Conservation (phyloP, 2,329 filamentous ascomycete species). For the Claviceps paspali region DNA sequence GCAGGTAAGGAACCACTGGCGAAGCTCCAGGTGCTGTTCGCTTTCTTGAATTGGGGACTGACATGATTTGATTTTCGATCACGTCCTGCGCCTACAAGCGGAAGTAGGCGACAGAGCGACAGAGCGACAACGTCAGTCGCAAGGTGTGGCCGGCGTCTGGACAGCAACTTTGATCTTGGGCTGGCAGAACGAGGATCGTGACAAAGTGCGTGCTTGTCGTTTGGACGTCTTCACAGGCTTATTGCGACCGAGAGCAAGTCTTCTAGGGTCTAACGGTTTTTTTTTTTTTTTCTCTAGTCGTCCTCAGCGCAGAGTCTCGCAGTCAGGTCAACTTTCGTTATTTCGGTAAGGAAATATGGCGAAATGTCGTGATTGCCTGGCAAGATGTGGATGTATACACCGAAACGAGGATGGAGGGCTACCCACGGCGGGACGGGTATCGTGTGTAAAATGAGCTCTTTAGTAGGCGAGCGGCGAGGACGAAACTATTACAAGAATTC, state of each 20-base stretch:
- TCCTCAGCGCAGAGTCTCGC: too few species aligned
- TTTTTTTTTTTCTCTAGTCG: background rate
- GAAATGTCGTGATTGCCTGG: background rate
- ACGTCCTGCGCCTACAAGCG: background rate
- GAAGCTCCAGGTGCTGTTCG: slow-evolving; percentile 57
- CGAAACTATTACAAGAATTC: background rate
- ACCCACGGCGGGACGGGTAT: background rate
- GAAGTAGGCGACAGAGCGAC: background rate
- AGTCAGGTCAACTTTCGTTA: too few species aligned
- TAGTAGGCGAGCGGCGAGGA: slow-evolving; percentile 4
- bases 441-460: too few species aligned
- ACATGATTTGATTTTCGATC: slow-evolving; percentile 21
- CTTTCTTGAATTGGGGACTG: slow-evolving; percentile 45
- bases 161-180: background rate
- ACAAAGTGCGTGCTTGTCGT: background rate
- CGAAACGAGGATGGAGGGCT: background rate
- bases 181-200: background rate
- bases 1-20: slow-evolving; percentile 41
- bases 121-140: background rate
- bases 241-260: too few species aligned
- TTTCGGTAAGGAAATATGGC: too few species aligned
- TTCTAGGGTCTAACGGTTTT: too few species aligned
- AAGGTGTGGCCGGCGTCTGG: background rate
- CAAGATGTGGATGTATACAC: background rate
- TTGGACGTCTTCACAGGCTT: too few species aligned